phyloP scores from a whole-genome alignment of 2,329 filamentous ascomycete species.

The Xylaria sp. region DNA sequence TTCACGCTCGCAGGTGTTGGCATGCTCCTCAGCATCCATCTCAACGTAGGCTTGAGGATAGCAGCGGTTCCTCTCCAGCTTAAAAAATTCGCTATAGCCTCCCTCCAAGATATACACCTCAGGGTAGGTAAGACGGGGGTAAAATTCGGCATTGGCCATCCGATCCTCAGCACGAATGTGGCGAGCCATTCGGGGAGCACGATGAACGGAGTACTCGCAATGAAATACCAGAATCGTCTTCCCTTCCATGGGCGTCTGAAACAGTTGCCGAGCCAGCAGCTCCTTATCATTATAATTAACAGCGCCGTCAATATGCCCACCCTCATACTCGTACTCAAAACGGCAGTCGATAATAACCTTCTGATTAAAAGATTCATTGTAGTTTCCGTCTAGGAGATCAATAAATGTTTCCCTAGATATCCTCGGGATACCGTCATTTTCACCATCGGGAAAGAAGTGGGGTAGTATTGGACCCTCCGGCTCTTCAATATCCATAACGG shows the following conservation, averaged over 20 bases:
- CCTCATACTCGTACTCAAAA: conserved; percentile 98
- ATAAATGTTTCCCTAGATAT: conserved; percentile 85
- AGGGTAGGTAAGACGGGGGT: conserved; percentile 90
- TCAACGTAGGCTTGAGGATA: conserved; percentile 96
- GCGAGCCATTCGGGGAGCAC: conserved; percentile 95
- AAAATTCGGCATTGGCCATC: conserved; percentile 82
- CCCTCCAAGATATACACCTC: conserved; percentile 98
- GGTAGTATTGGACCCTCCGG: conserved; percentile 78
- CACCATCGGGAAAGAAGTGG: conserved; percentile 82
- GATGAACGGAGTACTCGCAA: conserved; percentile 98
- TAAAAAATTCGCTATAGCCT: conserved; percentile 94
- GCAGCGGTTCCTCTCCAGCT: conserved; percentile 80
- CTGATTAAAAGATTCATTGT: conserved; percentile 77
- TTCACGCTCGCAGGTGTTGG: conserved; percentile 91
- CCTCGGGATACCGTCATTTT: conserved; percentile 86
- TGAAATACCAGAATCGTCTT: conserved; percentile 90
- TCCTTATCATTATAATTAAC: conserved; percentile 99
- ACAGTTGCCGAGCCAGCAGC: conserved; percentile 79
- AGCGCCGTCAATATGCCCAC: conserved; percentile 92
- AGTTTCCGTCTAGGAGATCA: conserved; percentile 88
- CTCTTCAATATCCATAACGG: conserved; percentile 87
- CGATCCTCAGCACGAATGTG: conserved; percentile 92
- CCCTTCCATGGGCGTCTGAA: conserved; percentile 71
- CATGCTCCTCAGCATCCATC: conserved; percentile 93
- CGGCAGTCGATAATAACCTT: conserved; percentile 94